Conservation (phyloP, 192 early-diverging fungal genomes). For the Coemansia aciculifera region DNA sequence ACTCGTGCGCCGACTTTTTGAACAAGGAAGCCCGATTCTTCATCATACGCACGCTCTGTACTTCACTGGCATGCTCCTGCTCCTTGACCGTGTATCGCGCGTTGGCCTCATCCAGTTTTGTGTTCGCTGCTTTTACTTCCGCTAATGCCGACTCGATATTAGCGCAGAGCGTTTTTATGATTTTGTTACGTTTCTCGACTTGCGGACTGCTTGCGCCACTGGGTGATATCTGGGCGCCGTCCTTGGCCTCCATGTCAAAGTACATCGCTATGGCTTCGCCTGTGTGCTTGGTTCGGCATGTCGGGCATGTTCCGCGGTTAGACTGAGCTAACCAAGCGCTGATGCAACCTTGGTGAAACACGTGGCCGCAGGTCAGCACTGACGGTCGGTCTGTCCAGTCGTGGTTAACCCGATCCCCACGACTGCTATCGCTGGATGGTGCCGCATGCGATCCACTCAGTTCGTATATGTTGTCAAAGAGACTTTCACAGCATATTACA, state of each 20-base stretch:
- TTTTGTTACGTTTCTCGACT: slow-evolving; percentile 12
- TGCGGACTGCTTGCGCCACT: slow-evolving; percentile 8
- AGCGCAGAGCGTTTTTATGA: slow-evolving; percentile 40
- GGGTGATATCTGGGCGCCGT: not conserved
- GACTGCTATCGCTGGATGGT: not conserved
- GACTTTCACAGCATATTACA: slow-evolving; percentile 45
- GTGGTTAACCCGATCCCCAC: not conserved
- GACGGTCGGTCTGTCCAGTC: slow-evolving; percentile 35
- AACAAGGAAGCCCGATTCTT: not conserved
- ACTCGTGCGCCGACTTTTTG: slow-evolving; percentile 20
- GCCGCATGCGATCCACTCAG: not conserved
- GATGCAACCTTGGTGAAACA: slow-evolving; percentile 50
- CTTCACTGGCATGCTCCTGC: not conserved
- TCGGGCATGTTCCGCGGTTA: slow-evolving; percentile 36
- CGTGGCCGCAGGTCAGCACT: slow-evolving; percentile 43
- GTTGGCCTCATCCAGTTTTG: not conserved
- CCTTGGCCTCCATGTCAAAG: slow-evolving; percentile 18
- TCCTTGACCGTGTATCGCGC: not conserved
- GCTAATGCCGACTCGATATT: slow-evolving; percentile 29
- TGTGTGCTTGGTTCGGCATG: slow-evolving; percentile 28
- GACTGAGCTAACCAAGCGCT: slow-evolving; percentile 36
- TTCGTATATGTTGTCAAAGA: slow-evolving; percentile 22
- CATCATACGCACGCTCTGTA: not conserved
- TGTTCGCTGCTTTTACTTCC: slow-evolving; percentile 21
- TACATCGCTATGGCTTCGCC: slow-evolving; percentile 36